Base-by-base conservation (phyloP, 148 eudicot genomes). In the Cornus controversa region DNA sequence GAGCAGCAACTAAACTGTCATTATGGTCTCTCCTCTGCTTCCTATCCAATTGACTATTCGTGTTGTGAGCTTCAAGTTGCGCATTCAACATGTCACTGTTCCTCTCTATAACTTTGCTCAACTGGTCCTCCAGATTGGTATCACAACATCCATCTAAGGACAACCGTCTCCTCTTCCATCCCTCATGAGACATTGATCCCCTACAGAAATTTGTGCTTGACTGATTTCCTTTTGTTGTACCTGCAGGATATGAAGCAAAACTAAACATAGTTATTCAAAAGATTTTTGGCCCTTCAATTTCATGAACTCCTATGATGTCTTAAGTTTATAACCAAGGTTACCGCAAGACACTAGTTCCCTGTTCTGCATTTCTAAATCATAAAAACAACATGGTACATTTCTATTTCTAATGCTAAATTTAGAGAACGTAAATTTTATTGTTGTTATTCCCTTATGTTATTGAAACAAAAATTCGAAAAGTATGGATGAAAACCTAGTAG, bases 121-220 rank as follows among this genome's bases (percentile, higher is more conserved):
- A 54, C 13, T 64, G 79, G 23, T 72, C 78, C 26, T 82, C 82
- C 69, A 79, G 45, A 58, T 81, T 68, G 24, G 23, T 76, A 9
- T 54, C 78, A 70, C 40, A 70, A 58, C 53, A 50, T 10, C 76
- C 92, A 60, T 82, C 81, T n/a, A 75, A 50, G 69, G 85, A 77
- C 13, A 78, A 37, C 45, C 88, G 78, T 79, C 86, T 90, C 68
- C 93, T 77, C 79, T 91, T 93, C 72, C 86, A 78, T 28, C 82
- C 89, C 66, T 86, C 84, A 5, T 87, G 87, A 66, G 88, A 87
- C 53, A 79, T 77, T 45, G 86, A 85, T 69, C 83, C 91, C 5
- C 76, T 72, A 68, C 85, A 84, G 73, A 75, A 79, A 79, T 84
- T 54, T 45, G 50, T 64, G 26, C 72, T 82, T 37, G 78, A 64